phyloP scores from a whole-genome alignment of 768 basidiomycete species.

The Pleurotus eryngii region DNA sequence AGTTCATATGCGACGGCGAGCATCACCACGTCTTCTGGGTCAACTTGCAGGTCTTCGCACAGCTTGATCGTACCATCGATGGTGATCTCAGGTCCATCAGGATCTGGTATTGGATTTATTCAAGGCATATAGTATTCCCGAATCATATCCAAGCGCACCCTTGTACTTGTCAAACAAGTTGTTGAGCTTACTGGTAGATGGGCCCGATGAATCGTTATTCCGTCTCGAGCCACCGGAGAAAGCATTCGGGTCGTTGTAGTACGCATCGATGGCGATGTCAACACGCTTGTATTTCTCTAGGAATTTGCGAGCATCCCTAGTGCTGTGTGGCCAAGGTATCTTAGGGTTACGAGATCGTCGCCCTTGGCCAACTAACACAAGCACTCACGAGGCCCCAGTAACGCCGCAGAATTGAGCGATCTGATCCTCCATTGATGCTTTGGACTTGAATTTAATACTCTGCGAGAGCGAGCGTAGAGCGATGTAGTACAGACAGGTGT shows the following conservation, averaged over 20 bases:
- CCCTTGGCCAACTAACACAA: background rate
- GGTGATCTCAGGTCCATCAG: conserved; percentile 58
- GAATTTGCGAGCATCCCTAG: conserved; percentile 63
- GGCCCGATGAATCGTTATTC: conserved; percentile 21
- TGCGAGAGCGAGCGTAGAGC: background rate
- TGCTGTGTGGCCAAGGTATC: conserved; percentile 20
- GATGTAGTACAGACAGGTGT: background rate
- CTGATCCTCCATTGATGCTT: conserved; percentile 45
- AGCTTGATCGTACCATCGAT: conserved; percentile 80
- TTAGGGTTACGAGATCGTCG: background rate
- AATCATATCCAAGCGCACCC: conserved; percentile 33
- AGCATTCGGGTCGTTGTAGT: conserved; percentile 52
- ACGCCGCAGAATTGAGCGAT: conserved; percentile 59
- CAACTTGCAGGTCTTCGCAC: conserved; percentile 64
- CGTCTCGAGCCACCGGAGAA: conserved; percentile 22
- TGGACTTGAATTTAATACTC: conserved; percentile 15
- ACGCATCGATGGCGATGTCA: conserved; percentile 74
- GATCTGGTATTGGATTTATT: conserved; percentile 36
- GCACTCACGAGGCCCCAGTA: conserved; percentile 69
- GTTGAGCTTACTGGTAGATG: conserved; percentile 53
- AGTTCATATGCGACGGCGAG: conserved; percentile 81
- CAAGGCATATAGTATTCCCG: background rate
- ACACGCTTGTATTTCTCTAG: conserved; percentile 67
- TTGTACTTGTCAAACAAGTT: conserved; percentile 67
- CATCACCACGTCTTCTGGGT: conserved; percentile 80